Evolutionary conservation across 768 basidiomycete species (phyloP).

Genomic region (Crucibulum laeve): DNA sequence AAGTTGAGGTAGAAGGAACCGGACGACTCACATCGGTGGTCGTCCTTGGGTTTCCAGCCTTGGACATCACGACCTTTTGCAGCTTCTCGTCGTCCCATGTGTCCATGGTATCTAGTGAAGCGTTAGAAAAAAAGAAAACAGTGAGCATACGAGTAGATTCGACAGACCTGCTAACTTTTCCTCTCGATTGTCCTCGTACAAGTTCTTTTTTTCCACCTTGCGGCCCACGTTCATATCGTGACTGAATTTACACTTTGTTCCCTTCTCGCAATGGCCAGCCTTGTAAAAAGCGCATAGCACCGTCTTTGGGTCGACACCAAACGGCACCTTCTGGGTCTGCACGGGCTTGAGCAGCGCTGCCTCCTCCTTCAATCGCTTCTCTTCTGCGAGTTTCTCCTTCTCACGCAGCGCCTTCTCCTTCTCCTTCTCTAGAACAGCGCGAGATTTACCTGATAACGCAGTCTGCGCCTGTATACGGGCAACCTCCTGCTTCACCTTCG

Average conservation of each 20-base stretch:
- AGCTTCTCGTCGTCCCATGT: constrained; percentile 96
- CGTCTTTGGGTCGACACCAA: constrained; percentile 96
- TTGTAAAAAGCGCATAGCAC: constrained; percentile 91
- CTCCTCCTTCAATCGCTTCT: constrained; percentile 82
- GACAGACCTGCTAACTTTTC: constrained; percentile 69
- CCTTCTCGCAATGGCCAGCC: constrained; percentile 91
- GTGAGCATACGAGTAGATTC: constrained; percentile 1
- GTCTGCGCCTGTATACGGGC: constrained; percentile 77
- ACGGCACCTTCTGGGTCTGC: constrained; percentile 82
- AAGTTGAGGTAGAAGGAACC: background rate
- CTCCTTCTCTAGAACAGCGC: constrained; percentile 77
- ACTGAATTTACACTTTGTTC: constrained; percentile 94
- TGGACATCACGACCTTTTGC: constrained; percentile 78
- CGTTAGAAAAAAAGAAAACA: background rate
- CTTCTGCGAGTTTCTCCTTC: constrained; percentile 74
- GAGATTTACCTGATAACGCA: constrained; percentile 72
- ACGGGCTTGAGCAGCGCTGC: constrained; percentile 79
- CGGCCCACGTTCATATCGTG: constrained; percentile 87
- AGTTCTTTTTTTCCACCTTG: constrained; percentile 92
- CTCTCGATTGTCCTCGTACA: constrained; percentile 86
- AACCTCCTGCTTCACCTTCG: constrained; percentile 87
- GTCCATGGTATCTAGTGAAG: constrained; percentile 85
- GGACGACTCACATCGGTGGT: constrained; percentile 74
- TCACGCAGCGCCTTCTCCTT: constrained; percentile 75
- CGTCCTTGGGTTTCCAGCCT: constrained; percentile 86